A percentile compares a stretch with the other conserved stretches of the same genome.
Conservation (phyloP, 2,329 filamentous ascomycete genomes). For the Cladosporium halotolerans region DNA sequence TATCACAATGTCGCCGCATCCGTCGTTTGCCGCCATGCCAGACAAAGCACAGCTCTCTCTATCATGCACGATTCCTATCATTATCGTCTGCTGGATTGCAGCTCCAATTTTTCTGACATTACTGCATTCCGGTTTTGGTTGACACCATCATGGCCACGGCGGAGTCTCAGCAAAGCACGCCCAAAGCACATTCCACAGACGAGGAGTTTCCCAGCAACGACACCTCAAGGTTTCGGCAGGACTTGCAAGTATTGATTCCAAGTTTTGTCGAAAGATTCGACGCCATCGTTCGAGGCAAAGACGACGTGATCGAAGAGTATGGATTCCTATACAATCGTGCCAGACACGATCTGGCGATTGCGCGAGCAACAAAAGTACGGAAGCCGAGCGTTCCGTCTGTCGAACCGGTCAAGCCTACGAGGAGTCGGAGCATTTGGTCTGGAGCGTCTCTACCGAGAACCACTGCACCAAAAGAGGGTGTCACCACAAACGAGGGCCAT, state of each 20-base stretch:
- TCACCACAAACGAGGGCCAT: neutral
- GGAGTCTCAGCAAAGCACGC: neutral
- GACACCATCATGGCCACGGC: neutral
- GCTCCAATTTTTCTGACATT: no score
- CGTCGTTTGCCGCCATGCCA: neutral
- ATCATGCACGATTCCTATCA: no score
- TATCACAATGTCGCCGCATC: conserved; percentile 7
- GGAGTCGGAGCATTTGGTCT: neutral
- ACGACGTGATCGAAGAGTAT: neutral
- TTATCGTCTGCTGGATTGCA: no score
- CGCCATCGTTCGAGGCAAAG: neutral
- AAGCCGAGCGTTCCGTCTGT: neutral
- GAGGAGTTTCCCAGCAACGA: neutral
- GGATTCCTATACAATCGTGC: neutral
- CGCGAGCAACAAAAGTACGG: neutral
- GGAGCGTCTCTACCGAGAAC: neutral
- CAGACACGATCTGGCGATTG: neutral
- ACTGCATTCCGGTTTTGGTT: no score
- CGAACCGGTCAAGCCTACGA: neutral
- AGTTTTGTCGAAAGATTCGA: neutral
- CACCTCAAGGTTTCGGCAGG: neutral
- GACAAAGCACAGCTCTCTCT: neutral
- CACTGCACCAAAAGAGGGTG: neutral
- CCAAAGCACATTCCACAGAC: neutral
- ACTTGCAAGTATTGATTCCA: neutral